A percentile compares a stretch with the other conserved stretches of the same genome.
phyloP scores from a whole-genome alignment of 768 basidiomycete genomes.

The Naematelia aurantialba region DNA sequence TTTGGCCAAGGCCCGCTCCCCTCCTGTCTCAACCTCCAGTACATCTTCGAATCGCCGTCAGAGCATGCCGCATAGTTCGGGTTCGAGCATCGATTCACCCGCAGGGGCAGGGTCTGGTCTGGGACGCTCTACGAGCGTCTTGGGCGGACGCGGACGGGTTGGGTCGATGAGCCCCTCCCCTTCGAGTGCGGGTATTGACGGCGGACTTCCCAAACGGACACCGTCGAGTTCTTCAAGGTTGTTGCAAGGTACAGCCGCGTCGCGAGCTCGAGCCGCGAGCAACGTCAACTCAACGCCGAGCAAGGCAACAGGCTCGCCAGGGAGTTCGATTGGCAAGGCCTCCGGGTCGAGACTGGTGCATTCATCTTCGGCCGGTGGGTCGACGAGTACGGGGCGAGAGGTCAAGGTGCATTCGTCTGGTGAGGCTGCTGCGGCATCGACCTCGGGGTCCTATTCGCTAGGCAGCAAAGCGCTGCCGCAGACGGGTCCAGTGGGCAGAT shows the following conservation, averaged over 20 bases:
- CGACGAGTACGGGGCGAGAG: neutral
- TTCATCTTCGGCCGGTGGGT: neutral
- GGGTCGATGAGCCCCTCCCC: neutral
- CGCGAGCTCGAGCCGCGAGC: conserved; percentile 27
- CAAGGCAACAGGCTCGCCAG: neutral
- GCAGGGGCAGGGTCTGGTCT: neutral
- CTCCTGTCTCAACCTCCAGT: conserved; percentile 1
- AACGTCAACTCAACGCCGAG: neutral
- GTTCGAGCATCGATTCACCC: neutral
- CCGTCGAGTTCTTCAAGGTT: conserved; percentile 17
- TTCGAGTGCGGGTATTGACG: neutral
- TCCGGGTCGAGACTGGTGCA: neutral
- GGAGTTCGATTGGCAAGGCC: neutral
- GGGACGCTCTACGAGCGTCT: neutral
- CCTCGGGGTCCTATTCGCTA: conserved; percentile 2
- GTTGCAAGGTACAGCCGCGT: conserved; percentile 41
- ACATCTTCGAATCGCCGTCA: neutral
- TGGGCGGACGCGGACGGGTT: neutral
- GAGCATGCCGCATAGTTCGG: neutral
- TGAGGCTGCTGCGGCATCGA: conserved; percentile 5
- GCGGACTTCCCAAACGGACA: neutral
- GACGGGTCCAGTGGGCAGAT: conserved; percentile 22
- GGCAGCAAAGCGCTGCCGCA: neutral
- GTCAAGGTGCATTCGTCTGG: neutral
- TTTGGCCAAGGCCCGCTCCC: conserved; percentile 33